These are phyloP conservation scores for Ambrosia trifida DNA, from an alignment of 129 eudicot genomes.

Conservation along the genomic window DNA sequence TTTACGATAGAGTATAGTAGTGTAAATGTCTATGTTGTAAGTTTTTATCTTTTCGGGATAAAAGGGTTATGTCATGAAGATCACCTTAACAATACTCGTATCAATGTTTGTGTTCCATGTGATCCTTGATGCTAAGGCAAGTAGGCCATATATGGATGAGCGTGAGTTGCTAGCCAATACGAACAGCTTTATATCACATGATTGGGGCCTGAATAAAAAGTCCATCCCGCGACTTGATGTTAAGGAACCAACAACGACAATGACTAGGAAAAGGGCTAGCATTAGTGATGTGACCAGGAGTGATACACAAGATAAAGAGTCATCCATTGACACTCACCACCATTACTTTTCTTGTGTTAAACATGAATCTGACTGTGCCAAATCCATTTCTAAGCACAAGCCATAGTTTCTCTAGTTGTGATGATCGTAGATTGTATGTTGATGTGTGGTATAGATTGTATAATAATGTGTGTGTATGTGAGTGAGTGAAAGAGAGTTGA, in stretches of 20 bases:
- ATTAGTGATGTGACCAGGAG: conserved; percentile 1
- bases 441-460: not conserved
- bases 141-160: conserved; percentile 11
- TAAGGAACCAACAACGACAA: not conserved
- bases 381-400: not conserved
- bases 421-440: not conserved
- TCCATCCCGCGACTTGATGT: conserved; percentile 1
- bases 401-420: not conserved
- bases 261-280: not conserved
- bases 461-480: conserved; percentile 1
- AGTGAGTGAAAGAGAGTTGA: too few species aligned
- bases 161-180: not conserved
- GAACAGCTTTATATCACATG: not conserved
- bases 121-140: conserved; percentile 14
- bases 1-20: too few species aligned
- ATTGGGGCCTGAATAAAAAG: not conserved
- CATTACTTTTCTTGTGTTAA: conserved; percentile 33
- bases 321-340: conserved; percentile 24
- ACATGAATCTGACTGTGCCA: conserved; percentile 22
- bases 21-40: too few species aligned
- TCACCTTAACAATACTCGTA: conserved; percentile 3
- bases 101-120: conserved; percentile 10
- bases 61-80: conserved; percentile 19
- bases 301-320: conserved; percentile 12
- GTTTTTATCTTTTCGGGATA: not conserved